Evolutionary conservation across 192 early-diverging fungal species (phyloP).

Genomic region (Entophlyctis helioformis): DNA sequence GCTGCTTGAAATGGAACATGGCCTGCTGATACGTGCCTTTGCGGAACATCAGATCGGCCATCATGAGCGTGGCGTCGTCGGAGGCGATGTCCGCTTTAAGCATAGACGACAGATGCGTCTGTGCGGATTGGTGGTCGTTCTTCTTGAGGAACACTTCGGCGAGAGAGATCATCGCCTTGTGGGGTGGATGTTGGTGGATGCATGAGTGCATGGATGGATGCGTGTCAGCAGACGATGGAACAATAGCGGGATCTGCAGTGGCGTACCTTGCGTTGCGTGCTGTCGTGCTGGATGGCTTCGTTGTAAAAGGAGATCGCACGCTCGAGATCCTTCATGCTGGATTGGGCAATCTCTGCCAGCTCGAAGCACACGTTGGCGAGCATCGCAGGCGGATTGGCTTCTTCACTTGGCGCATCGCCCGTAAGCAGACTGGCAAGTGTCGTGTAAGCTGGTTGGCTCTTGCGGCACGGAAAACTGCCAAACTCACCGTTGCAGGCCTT

Average conservation of each 20-base stretch:
- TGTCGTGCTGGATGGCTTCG: slow-evolving; percentile 29
- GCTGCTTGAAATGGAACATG: slow-evolving; percentile 22
- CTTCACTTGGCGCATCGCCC: too few species aligned
- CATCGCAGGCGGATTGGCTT: slow-evolving; percentile 2
- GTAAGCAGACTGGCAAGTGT: too few species aligned
- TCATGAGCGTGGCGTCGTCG: slow-evolving; percentile 32
- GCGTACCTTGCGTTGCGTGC: too few species aligned
- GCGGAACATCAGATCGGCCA: slow-evolving; percentile 35
- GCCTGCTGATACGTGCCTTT: slow-evolving; percentile 23
- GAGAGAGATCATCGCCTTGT: slow-evolving; percentile 24
- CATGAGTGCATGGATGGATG: not conserved
- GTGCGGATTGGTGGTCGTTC: slow-evolving; percentile 28
- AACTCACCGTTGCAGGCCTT: slow-evolving; percentile 20
- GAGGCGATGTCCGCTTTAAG: slow-evolving; percentile 17
- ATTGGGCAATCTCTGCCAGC: slow-evolving; percentile 14
- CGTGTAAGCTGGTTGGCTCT: too few species aligned
- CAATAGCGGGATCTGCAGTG: not conserved
- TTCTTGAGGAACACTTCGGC: slow-evolving; percentile 18
- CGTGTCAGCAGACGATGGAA: not conserved
- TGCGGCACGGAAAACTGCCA: not conserved
- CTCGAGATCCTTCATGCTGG: slow-evolving; percentile 18
- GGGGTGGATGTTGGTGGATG: too few species aligned
- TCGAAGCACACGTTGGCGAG: slow-evolving; percentile 22
- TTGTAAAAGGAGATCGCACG: slow-evolving; percentile 22
- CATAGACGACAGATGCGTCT: slow-evolving; percentile 26